Percentiles rank a stretch among this genome's conserved stretches.
phyloP scores from a whole-genome alignment of 192 early-diverging fungal species.

The Backusella mclennaniae region DNA sequence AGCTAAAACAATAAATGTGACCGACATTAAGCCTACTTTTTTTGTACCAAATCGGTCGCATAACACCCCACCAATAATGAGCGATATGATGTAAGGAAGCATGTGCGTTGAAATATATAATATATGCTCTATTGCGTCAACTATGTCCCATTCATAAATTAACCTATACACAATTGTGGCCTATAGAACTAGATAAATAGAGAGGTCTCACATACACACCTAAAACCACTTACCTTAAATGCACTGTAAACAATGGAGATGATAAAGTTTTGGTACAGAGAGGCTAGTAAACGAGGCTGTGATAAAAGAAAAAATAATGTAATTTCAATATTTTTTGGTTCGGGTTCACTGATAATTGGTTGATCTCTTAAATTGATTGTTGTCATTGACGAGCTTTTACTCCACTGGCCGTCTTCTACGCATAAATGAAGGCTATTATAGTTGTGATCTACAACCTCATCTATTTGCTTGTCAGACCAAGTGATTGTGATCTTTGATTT shows the following conservation, averaged over 20 bases:
- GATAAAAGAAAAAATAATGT: not conserved
- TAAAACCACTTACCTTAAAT: not conserved
- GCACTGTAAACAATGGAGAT: not conserved
- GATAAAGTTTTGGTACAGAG: not conserved
- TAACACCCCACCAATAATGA: not conserved
- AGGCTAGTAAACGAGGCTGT: not conserved
- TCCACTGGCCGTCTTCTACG: slow-evolving; percentile 3
- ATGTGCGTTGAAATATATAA: not conserved
- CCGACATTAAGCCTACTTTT: not conserved
- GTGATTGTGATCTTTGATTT: not conserved
- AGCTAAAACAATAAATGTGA: not conserved
- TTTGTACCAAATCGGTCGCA: slow-evolving; percentile 6
- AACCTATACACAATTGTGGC: not conserved
- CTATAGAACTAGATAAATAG: not conserved
- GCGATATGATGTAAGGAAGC: not conserved
- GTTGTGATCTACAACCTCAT: not conserved
- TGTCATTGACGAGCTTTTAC: slow-evolving; percentile 9
- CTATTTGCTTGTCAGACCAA: not conserved
- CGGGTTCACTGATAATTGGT: not conserved
- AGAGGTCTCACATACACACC: not conserved
- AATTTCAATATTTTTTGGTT: not conserved
- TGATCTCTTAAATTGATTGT: slow-evolving; percentile 10
- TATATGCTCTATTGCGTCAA: not conserved
- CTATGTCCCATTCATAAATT: not conserved
- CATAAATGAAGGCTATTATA: not conserved